These are phyloP conservation scores for Euphorbia lathyris DNA, from an alignment of 345 rosid species.

Conservation along the genomic window DNA sequence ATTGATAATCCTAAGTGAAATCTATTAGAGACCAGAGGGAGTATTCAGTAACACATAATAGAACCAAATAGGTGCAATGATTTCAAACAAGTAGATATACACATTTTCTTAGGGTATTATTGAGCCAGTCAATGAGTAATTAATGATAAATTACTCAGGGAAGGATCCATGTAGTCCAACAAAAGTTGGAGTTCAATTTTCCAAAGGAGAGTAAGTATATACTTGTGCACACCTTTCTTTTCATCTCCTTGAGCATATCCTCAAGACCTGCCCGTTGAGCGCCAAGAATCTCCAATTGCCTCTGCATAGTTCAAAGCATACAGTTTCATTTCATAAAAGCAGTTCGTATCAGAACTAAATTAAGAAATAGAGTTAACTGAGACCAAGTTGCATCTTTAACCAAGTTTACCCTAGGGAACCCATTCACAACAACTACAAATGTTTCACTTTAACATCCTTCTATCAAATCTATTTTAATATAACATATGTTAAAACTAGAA, in stretches of 20 bases:
- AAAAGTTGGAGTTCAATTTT: not conserved
- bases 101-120: not conserved
- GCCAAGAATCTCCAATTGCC: constrained; percentile 95
- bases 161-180: not conserved
- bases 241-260: constrained; percentile 99
- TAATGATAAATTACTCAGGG: not conserved
- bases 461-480: not conserved
- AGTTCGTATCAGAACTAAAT: not conserved
- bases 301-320: constrained; percentile 47
- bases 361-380: not conserved
- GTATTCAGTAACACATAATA: not conserved
- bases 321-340: not conserved
- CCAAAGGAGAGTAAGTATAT: constrained; percentile 6
- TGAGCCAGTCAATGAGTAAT: not conserved
- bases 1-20: too few relatives aligned
- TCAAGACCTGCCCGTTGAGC: constrained; percentile 98
- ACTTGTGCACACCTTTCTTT: constrained; percentile 65
- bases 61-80: not conserved
- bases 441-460: not conserved
- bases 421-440: not conserved
- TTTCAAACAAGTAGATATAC: not conserved
- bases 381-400: not conserved
- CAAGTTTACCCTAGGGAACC: not conserved
- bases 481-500: not conserved
- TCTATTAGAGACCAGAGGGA: too few relatives aligned